Base-by-base conservation (phyloP, 225 moss, liverwort and hornwort genomes). In the Antitrichia curtipendula region DNA sequence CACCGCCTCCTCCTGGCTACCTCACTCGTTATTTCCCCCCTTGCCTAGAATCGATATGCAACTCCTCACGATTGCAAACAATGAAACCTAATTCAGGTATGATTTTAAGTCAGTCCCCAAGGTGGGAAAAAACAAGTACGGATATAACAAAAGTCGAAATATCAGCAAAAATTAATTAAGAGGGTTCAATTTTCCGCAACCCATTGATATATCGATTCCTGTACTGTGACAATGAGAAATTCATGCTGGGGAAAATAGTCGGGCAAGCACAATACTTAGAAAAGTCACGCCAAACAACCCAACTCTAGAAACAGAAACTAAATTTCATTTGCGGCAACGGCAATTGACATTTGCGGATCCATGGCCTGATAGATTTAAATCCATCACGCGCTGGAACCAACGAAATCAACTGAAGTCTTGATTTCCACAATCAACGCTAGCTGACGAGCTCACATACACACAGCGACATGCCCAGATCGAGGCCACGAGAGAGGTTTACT, bases 1-100 rank as follows among this genome's bases (percentile, higher is more conserved):
- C 94, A 93, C 92, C 68, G 89, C 90, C 93, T 93, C 91, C 69
- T 93, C 87, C 93, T 92, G 88, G 80, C 74, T 82, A 53, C 62
- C 81, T 81, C 60, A 82, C 29, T 29, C 47, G 40, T 15, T 34
- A 47, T 78, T 56, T 21, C 27, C 27, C 54, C 29, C 86, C 82
- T 64, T 63, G 69, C 43, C 50, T 71, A 36, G 18, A 81, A 75
- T 25, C 54, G 38, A 58, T 78, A 65, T n/a, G 77, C 43, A 87
- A 71, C 77, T n/a, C 64, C 68, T 63, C 78, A 69, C 68, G 38
- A 74, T 61, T 45, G 74, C 80, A 66, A 74, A 66, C 57, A 68
- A 52, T 75, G 65, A 83, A 78, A 47, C 54, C 78, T 62, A 78
- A 54, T 77, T 54, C 77, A 49, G 62, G 38, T 60, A 16, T 18